A percentile compares a stretch with the other conserved stretches of the same genome.
These are phyloP conservation scores for Bryum argenteum DNA, from an alignment of 225 moss, liverwort and hornwort genomes.

Conservation along the genomic window DNA sequence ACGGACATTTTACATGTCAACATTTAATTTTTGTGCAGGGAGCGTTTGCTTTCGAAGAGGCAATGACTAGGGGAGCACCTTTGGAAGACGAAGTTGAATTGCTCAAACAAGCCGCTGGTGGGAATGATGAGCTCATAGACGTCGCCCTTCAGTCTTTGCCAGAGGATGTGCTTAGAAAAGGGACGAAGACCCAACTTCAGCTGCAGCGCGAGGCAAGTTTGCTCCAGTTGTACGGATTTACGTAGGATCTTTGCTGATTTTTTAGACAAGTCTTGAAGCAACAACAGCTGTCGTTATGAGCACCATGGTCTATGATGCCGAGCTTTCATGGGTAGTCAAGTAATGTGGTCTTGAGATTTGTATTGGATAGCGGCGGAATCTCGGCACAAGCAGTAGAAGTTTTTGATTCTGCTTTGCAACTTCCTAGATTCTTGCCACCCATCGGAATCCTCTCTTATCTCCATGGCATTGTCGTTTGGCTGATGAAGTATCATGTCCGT, in stretches of 20 bases:
- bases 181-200: slow-evolving; percentile 76
- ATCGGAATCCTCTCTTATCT: slow-evolving; percentile 12
- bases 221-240: slow-evolving; percentile 7
- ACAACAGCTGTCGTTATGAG: slow-evolving; percentile 12
- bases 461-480: neutral
- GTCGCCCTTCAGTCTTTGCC: slow-evolving; percentile 88
- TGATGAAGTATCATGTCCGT: slow-evolving; percentile 14
- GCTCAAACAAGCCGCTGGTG: slow-evolving; percentile 76
- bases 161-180: slow-evolving; percentile 61
- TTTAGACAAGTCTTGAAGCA: neutral
- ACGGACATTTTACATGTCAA: slow-evolving; percentile 9
- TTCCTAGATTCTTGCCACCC: slow-evolving; percentile 26
- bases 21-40: slow-evolving; percentile 54
- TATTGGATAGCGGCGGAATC: slow-evolving; percentile 2
- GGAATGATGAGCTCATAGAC: slow-evolving; percentile 83
- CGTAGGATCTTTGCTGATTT: slow-evolving; percentile 6
- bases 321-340: slow-evolving; percentile 6
- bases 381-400: neutral
- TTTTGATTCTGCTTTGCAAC: neutral
- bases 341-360: slow-evolving; percentile 8
- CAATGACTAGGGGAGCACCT: slow-evolving; percentile 75
- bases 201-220: slow-evolving; percentile 75
- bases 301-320: slow-evolving; percentile 23
- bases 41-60: slow-evolving; percentile 94
- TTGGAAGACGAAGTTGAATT: slow-evolving; percentile 72